Conservation (phyloP, 495 filamentous ascomycete species). For the Neurospora africana region DNA sequence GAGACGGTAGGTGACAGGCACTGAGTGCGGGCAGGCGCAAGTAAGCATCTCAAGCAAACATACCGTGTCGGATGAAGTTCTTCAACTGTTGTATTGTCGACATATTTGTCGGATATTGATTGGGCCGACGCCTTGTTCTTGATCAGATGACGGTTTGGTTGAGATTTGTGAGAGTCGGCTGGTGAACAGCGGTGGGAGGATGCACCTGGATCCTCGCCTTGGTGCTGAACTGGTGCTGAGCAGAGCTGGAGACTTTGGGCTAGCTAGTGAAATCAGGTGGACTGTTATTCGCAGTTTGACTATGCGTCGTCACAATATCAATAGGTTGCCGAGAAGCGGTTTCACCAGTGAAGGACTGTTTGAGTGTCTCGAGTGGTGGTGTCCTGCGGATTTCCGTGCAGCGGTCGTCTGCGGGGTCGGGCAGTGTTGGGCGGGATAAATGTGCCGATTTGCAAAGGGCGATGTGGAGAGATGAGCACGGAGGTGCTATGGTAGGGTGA, state of each 20-base stretch:
- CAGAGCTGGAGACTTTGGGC: background rate
- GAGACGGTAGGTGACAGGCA: background rate
- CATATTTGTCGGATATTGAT: constrained; percentile 36
- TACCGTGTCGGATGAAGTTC: constrained; percentile 95
- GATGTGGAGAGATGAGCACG: background rate
- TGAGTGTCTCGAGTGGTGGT: background rate
- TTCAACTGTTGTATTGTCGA: constrained; percentile 73
- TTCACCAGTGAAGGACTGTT: background rate
- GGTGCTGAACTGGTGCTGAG: background rate
- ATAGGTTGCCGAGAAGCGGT: constrained; percentile 1
- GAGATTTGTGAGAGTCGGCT: background rate
- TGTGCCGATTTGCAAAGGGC: constrained; percentile 1
- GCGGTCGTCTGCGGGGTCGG: background rate
- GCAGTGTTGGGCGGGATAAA: background rate
- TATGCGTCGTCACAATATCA: background rate
- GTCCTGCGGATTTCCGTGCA: background rate
- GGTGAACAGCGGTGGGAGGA: background rate
- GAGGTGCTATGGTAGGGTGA: background rate
- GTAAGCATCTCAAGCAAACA: constrained; percentile 8
- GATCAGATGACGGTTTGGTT: background rate
- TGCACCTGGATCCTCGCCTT: background rate
- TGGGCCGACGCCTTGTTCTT: background rate
- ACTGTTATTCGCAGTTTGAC: background rate
- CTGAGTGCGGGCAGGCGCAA: constrained; percentile 3
- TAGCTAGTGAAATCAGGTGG: background rate